Percentiles rank a stretch among this genome's conserved stretches.
Evolutionary conservation across 495 filamentous ascomycete species (phyloP).

Genomic region (Bombardia bombarda): DNA sequence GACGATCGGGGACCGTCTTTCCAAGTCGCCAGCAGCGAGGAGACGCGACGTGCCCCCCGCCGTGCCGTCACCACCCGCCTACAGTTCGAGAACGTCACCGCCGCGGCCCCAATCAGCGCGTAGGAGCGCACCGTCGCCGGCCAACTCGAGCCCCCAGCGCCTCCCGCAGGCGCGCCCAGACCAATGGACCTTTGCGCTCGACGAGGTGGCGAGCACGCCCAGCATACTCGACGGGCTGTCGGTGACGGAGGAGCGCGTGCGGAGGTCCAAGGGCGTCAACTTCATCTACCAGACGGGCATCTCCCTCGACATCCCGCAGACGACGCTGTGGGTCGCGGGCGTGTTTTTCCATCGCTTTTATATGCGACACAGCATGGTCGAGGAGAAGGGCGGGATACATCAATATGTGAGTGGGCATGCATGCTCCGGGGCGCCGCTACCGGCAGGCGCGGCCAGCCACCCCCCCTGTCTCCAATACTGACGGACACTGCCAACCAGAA

Average conservation of each 20-base stretch:
- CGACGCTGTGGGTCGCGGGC: constrained; percentile 84
- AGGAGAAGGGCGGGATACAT: constrained; percentile 62
- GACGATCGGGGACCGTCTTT: constrained; percentile 23
- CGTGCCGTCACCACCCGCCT: constrained; percentile 43
- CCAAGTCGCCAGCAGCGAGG: constrained; percentile 36
- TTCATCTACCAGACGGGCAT: constrained; percentile 95
- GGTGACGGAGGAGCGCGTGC: constrained; percentile 63
- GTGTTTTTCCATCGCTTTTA: constrained; percentile 93
- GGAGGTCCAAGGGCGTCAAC: constrained; percentile 83
- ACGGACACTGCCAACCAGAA: constrained; percentile 31
- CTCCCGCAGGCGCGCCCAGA: constrained; percentile 24
- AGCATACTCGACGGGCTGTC: constrained; percentile 77
- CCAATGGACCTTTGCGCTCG: constrained; percentile 87
- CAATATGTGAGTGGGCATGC: constrained; percentile 58
- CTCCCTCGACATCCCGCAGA: constrained; percentile 82
- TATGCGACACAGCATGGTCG: constrained; percentile 76
- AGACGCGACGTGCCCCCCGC: constrained; percentile 45
- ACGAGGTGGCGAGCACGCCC: constrained; percentile 73
- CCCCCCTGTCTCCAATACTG: not conserved
- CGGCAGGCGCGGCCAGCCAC: not conserved
- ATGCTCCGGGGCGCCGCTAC: not conserved
- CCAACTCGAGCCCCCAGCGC: constrained; percentile 24
- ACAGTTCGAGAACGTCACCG: constrained; percentile 41
- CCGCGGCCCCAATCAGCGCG: constrained; percentile 36
- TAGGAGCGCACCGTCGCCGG: constrained; percentile 30